Base-by-base conservation (phyloP, 192 early-diverging fungal species). In the Kappamyces sp. region DNA sequence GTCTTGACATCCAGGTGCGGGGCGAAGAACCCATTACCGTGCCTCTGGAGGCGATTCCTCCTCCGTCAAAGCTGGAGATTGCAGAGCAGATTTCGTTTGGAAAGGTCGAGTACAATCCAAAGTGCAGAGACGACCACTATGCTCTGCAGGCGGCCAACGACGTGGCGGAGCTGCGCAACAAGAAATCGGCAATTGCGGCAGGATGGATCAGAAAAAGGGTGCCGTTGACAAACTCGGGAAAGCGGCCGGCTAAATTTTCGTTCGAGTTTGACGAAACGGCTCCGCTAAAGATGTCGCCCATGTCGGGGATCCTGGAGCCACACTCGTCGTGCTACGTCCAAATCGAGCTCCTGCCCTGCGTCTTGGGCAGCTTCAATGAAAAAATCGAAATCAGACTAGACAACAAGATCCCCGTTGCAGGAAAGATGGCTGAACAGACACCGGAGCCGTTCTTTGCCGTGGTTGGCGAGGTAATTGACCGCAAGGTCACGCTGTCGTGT, bases 81-180 rank as follows among this genome's bases (percentile, higher is more conserved):
- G 58, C 66, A 37, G 12, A 13, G 32, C 32, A 42, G 9, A 49
- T 78, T 12, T 65, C 71, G 43, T 78, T 78, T 70, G 76, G 76
- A 9, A 57, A 53, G 2, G 41, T 74, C n/a, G 66, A 23, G 23
- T 23, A 23, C 23, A 23, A 23, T 23, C 23, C 23, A 23, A 23
- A 23, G 23, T 23, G 23, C 23, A 23, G 64, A 4, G 32, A 12
- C 31, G 51, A 51, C 3, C 33, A 36, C 15, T 40, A 3, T 10
- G 39, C 13, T 9, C 37, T 3, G 32, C 13, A 49, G 13, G 37
- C 6, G 2, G 40, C 57, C 41, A 40, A 58, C 23, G 44, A 54
- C 23, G n/a, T 34, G 8, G 37, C 54, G 31, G 31, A 12, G 1
- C 31, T 62, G 23, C 52, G 54, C 41, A 49, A 9, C 15, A 58